These are phyloP conservation scores for Gossypium rotundifolium DNA, from an alignment of 345 rosid genomes.

Conservation along the genomic window DNA sequence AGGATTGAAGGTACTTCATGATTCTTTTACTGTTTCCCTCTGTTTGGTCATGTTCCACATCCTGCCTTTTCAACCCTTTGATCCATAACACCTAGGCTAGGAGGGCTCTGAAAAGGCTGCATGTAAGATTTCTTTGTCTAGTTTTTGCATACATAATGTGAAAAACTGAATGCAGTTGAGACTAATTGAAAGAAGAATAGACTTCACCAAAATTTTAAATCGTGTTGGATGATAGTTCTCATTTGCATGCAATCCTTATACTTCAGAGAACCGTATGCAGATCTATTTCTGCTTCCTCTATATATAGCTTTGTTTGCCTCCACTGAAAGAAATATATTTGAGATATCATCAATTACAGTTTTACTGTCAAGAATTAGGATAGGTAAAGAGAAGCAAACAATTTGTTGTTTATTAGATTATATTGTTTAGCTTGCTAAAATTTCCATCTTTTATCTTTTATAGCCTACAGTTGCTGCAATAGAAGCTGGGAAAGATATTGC, in stretches of 20 bases:
- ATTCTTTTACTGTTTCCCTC: not conserved
- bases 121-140: not conserved
- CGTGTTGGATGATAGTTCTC: not conserved
- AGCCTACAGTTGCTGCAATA: slow-evolving; percentile 98
- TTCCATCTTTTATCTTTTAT: not conserved
- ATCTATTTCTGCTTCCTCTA: not conserved
- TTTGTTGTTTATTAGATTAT: not conserved
- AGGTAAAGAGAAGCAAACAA: slow-evolving; percentile 3
- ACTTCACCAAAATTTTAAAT: not conserved
- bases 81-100: not conserved
- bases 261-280: not conserved
- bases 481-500: slow-evolving; percentile 94
- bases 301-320: not conserved
- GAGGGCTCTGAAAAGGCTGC: not conserved
- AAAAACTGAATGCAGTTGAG: not conserved
- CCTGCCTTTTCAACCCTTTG: not conserved
- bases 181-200: not conserved
- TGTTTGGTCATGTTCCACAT: not conserved
- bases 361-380: not conserved
- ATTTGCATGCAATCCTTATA: not conserved
- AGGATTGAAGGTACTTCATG: slow-evolving; percentile 55
- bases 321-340: not conserved
- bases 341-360: not conserved
- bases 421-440: slow-evolving; percentile 8
- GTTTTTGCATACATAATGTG: not conserved